Base-by-base conservation (phyloP, 2,329 filamentous ascomycete species). In the Alternaria burnsii region DNA sequence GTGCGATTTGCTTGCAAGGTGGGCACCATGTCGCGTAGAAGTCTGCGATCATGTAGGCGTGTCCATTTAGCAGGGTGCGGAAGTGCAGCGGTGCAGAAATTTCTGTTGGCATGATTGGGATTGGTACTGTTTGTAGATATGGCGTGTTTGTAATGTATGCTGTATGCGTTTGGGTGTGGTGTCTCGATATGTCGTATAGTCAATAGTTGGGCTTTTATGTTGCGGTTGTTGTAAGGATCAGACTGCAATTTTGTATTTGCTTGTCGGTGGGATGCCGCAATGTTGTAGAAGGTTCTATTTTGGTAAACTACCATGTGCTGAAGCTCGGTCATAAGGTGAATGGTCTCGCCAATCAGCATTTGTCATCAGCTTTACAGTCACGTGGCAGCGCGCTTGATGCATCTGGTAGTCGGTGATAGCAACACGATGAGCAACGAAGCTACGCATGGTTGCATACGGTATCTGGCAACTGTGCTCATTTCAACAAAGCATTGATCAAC, bases 1-100 rank as follows among this genome's bases (percentile, higher is more conserved):
- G 85, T 0, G 81, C 80, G 58, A 87, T 84, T 56, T 81, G 78
- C 71, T 85, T 85, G 79, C 85, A 87, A 16, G 85, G 85, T 2
- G 84, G 84, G 69, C 85, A 87, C 84, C 85, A 87, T 64, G 81
- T 82, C 14, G 83, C 83, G 71, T 82, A 83, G 77, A 84, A 84
- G 71, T 85, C 83, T 66, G 82, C 79, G 52, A 85, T 77, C 59
- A 84, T 75, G 62, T 75, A 78, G n/a, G 71, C 75, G 61, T 76
- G 71, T 0, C 64, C 63, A n/a, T 62, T 70, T 16, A 78, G 67
- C 18, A 80, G 70, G 22, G 75, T 77, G 63, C 67, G 73, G 67
- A 78, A 72, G 61, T 79, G 75, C 5, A 76, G 63, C 5, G 70
- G 59, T 14, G 73, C 66, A 42, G 65, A 71, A 56, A 79, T 77